These are phyloP conservation scores for Onygenales sp. DNA, from an alignment of 2,329 filamentous ascomycete genomes.

Conservation along the genomic window DNA sequence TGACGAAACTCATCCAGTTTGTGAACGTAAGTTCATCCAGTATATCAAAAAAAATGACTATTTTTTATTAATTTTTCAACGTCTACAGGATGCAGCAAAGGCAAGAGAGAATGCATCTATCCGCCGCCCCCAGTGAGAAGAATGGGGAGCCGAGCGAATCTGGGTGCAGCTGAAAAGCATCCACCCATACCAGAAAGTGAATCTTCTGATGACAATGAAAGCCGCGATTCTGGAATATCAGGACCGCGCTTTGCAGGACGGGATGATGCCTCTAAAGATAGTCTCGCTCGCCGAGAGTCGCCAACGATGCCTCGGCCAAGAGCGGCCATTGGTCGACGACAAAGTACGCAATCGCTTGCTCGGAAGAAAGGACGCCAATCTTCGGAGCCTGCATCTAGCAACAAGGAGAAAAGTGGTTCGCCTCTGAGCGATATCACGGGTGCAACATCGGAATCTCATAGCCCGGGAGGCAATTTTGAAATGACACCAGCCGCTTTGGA, in stretches of 20 bases:
- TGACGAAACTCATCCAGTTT: conserved; percentile 78
- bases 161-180: conserved; percentile 32
- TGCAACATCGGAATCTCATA: conserved; percentile 25
- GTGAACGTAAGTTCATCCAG: conserved; percentile 52
- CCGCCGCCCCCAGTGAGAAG: conserved; percentile 53
- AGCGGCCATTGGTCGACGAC: conserved; percentile 17
- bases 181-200: conserved; percentile 36
- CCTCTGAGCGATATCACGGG: conserved; percentile 42
- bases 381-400: conserved; percentile 25
- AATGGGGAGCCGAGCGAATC: conserved; percentile 27
- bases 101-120: conserved; percentile 81
- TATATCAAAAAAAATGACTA: conserved; percentile 8
- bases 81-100: conserved; percentile 70
- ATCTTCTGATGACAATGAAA: conserved; percentile 43
- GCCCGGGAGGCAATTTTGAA: conserved; percentile 14
- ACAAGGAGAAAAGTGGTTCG: conserved; percentile 40
- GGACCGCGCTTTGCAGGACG: conserved; percentile 24
- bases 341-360: conserved; percentile 21
- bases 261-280: conserved; percentile 33
- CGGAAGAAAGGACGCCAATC: conserved; percentile 17
- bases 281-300: conserved; percentile 16
- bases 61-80: conserved; percentile 4
- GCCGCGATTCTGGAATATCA: conserved; percentile 29
- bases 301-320: conserved; percentile 14
- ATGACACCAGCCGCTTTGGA: conserved; percentile 4